These are phyloP conservation scores for Diplocarpon mali DNA, from an alignment of 2,329 filamentous ascomycete species.

Conservation along the genomic window DNA sequence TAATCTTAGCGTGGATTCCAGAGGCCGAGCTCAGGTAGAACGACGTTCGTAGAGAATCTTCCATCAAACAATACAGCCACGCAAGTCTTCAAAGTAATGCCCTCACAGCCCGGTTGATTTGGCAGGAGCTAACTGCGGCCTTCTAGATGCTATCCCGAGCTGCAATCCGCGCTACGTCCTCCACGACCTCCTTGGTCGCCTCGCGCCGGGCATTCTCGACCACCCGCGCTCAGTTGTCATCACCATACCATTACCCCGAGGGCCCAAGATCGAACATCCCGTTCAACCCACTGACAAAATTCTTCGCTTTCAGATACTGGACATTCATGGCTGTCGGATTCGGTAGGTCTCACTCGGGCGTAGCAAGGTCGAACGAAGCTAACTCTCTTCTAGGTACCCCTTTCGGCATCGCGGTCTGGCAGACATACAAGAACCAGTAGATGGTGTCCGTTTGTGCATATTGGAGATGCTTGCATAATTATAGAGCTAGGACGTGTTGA, in stretches of 20 bases:
- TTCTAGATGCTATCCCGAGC: slow-evolving; percentile 73
- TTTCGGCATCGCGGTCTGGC: slow-evolving; percentile 46
- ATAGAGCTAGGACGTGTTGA: slow-evolving; percentile 10
- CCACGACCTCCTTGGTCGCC: slow-evolving; percentile 51
- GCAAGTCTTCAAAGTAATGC: slow-evolving; percentile 18
- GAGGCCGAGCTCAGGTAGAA: neutral
- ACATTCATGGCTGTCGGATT: slow-evolving; percentile 45
- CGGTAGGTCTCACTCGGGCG: slow-evolving; percentile 34
- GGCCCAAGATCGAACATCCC: slow-evolving; percentile 90
- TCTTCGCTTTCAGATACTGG: slow-evolving; percentile 79
- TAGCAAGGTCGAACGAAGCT: slow-evolving; percentile 9
- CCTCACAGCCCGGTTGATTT: slow-evolving; percentile 31
- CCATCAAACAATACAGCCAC: slow-evolving; percentile 4
- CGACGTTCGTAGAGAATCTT: neutral
- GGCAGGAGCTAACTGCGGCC: slow-evolving; percentile 14
- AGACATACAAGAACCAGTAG: slow-evolving; percentile 30
- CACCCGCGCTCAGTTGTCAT: slow-evolving; percentile 73
- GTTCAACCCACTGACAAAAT: slow-evolving; percentile 88
- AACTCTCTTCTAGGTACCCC: slow-evolving; percentile 34
- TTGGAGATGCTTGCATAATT: slow-evolving; percentile 7
- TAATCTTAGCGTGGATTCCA: neutral
- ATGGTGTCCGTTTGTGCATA: slow-evolving; percentile 1
- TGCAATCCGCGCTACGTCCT: slow-evolving; percentile 44
- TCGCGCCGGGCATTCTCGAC: slow-evolving; percentile 88
- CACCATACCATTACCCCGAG: slow-evolving; percentile 97